Conservation (phyloP, 2,329 filamentous ascomycete genomes). For the Fusarium sp. region DNA sequence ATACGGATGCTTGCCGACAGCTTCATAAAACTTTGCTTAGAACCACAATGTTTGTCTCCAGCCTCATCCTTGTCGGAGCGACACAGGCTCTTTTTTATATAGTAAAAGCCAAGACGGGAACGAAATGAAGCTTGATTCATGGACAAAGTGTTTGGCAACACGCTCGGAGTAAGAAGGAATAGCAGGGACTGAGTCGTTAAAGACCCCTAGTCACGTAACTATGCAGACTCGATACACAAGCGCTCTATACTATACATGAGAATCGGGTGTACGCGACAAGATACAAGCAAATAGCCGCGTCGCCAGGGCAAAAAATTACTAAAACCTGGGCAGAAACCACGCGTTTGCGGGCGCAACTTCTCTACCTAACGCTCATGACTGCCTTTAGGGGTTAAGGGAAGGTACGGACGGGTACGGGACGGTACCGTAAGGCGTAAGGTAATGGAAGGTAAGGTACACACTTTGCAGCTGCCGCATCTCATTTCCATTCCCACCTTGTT, state of each 20-base stretch:
- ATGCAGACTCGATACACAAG: neutral
- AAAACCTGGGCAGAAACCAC: slow-evolving; percentile 30
- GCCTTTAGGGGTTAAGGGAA: slow-evolving; percentile 26
- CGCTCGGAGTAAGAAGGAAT: neutral
- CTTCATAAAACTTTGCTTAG: slow-evolving; percentile 16
- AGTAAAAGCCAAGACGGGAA: slow-evolving; percentile 7
- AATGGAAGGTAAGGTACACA: slow-evolving; percentile 20
- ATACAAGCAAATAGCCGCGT: slow-evolving; percentile 33
- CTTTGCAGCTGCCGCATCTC: slow-evolving; percentile 12
- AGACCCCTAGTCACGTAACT: slow-evolving; percentile 10
- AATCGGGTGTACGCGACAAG: slow-evolving; percentile 31
- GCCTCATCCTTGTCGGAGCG: neutral
- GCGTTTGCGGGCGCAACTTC: slow-evolving; percentile 26
- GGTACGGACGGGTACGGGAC: slow-evolving; percentile 20
- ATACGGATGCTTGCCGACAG: slow-evolving; percentile 10
- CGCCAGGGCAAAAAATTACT: slow-evolving; percentile 15
- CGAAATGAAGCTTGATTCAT: slow-evolving; percentile 1
- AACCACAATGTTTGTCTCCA: slow-evolving; percentile 2
- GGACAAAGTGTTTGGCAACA: neutral
- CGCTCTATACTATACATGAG: neutral
- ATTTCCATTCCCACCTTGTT: slow-evolving; percentile 23
- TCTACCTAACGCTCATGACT: slow-evolving; percentile 34
- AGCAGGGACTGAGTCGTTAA: slow-evolving; percentile 24
- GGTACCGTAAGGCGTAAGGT: slow-evolving; percentile 10
- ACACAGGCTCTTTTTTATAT: slow-evolving; percentile 2